phyloP scores from a whole-genome alignment of 192 early-diverging fungal genomes.

The Backusella mclennaniae region DNA sequence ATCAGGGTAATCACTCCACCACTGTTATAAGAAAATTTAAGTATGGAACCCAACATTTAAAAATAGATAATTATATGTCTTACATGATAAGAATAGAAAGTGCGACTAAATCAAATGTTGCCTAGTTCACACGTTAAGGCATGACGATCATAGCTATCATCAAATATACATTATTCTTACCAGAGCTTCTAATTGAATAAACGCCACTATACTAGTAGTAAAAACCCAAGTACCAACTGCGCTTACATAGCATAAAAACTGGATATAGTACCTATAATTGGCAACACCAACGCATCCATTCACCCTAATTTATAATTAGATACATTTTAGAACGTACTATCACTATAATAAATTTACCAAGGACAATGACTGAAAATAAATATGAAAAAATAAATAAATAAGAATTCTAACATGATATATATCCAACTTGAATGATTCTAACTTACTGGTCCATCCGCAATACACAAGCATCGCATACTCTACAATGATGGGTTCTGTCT shows the following conservation, averaged over 20 bases:
- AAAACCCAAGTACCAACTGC: slow-evolving; percentile 20
- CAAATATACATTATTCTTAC: neutral
- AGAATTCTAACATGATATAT: neutral
- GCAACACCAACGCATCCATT: slow-evolving; percentile 50
- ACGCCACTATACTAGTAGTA: slow-evolving; percentile 25
- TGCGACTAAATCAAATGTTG: slow-evolving; percentile 28
- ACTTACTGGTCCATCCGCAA: slow-evolving; percentile 57
- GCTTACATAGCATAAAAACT: slow-evolving; percentile 36
- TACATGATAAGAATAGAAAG: slow-evolving; percentile 27
- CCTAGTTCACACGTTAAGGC: slow-evolving; percentile 9
- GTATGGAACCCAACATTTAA: neutral
- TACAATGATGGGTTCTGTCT: slow-evolving; percentile 55
- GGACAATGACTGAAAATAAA: slow-evolving; percentile 37
- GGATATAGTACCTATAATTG: slow-evolving; percentile 41
- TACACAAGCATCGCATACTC: slow-evolving; percentile 48
- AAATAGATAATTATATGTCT: neutral
- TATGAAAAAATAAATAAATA: neutral
- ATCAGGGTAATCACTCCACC: slow-evolving; percentile 10
- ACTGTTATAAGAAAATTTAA: neutral
- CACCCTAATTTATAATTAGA: slow-evolving; percentile 36
- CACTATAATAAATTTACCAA: slow-evolving; percentile 27
- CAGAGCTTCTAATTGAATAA: slow-evolving; percentile 14
- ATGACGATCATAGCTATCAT: neutral
- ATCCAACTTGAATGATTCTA: neutral
- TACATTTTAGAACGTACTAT: neutral